phyloP scores from a whole-genome alignment of 495 filamentous ascomycete species.

The Talaromyces borbonicus region DNA sequence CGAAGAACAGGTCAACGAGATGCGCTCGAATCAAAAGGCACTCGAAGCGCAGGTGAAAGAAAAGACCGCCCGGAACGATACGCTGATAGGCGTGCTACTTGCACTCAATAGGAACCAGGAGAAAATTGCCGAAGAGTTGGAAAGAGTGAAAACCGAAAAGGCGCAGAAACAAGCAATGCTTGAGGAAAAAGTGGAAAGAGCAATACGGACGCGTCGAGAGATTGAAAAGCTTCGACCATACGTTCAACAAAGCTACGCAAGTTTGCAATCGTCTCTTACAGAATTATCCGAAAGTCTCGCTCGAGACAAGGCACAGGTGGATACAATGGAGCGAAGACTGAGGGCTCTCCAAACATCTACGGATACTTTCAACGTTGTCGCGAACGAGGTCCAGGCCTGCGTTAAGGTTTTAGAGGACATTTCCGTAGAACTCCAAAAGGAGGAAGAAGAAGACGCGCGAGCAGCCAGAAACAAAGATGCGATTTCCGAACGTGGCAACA shows the following conservation, averaged over 20 bases:
- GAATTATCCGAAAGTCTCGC: constrained; percentile 69
- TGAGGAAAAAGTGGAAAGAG: constrained; percentile 66
- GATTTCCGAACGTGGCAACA: constrained; percentile 75
- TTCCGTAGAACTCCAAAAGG: constrained; percentile 67
- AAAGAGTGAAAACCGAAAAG: constrained; percentile 66
- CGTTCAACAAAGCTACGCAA: constrained; percentile 75
- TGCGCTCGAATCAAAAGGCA: constrained; percentile 62
- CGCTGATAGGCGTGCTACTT: constrained; percentile 67
- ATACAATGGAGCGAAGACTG: constrained; percentile 72
- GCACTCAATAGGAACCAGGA: constrained; percentile 71
- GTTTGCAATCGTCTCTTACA: constrained; percentile 68
- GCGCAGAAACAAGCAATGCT: constrained; percentile 56
- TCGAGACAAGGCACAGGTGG: constrained; percentile 71
- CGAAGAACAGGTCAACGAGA: constrained; percentile 68
- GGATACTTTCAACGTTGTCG: constrained; percentile 77
- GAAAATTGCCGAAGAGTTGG: constrained; percentile 64
- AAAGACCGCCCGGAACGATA: constrained; percentile 73
- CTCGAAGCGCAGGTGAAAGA: constrained; percentile 72
- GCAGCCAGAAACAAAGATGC: constrained; percentile 76
- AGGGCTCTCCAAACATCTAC: constrained; percentile 86
- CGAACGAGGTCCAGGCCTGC: constrained; percentile 72
- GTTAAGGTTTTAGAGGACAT: constrained; percentile 87
- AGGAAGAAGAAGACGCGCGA: constrained; percentile 76
- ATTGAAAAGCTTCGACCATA: constrained; percentile 84
- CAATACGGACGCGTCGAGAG: constrained; percentile 56